Evolutionary conservation across 768 basidiomycete genomes (phyloP), one percentile per base, ranked within the genome.

Genomic region (Gymnopilus junonius): DNA sequence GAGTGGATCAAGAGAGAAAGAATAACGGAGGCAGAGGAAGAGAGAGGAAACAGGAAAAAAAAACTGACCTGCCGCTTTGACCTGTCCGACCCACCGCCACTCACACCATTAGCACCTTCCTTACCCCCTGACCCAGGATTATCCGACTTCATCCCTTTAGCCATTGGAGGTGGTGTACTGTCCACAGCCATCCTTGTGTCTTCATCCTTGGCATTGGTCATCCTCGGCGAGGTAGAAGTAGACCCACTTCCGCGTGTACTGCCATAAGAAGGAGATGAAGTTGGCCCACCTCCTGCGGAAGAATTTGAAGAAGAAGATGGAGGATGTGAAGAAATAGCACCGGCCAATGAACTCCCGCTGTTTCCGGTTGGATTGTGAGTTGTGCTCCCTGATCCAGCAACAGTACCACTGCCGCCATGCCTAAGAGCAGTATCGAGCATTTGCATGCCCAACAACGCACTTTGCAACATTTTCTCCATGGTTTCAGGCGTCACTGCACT

Each of bases 361-460:
- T 58, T 29, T 21, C 55, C 43, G 27, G n/a, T 31, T 35, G 27
- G n/a, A 45, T 39, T n/a, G 31, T 20, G n/a, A 12, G 40, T 32
- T 25, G 60, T 42, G n/a, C n/a, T n/a, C n/a, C 54, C 53, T 20
- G 39, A 21, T 23, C 40, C 34, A 43, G 42, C 54, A 39, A 34
- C 48, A 21, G 59, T 42, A 20, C 55, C 62, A 23, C 63, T 64
- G n/a, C 69, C 67, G 1, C 55, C 58, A 35, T 65, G 57, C 43
- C 65, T 62, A 57, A 71, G 32, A 0, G 75, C 75, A n/a, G 82
- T 74, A 45, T 84, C 82, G n/a, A 88, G 69, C 74, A 83, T 75
- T 65, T 80, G 79, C 65, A 76, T 76, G 4, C 79, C 82, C 43
- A 76, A 74, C 20, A 72, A 73, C 25, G 82, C 82, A 50, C 76